Base-by-base conservation (phyloP, 2,329 filamentous ascomycete species). In the Arthrobotrys pseudoclavata region DNA sequence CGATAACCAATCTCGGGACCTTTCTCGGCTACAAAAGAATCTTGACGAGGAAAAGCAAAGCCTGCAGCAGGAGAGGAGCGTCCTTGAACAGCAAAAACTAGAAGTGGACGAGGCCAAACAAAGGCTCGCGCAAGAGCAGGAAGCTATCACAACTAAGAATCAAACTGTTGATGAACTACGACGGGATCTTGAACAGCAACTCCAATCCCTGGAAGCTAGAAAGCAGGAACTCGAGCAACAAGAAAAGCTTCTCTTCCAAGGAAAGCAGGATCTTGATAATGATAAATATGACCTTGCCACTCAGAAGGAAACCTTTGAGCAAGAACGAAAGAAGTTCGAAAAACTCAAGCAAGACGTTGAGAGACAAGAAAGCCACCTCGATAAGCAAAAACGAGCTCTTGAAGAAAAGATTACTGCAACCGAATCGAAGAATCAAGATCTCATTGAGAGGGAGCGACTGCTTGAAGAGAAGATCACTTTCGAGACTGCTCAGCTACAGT, bases 221-320 rank as follows among this genome's bases (percentile, higher is more conserved):
- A 72, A 50, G 18, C 61, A 53, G 45, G 62, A 74, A 10, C 62
- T 74, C 6, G 42, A 74, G 18, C 40, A 34, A 57, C 60, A 45
- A 22, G 69, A 66, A 22, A 52, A 66, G 7, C 10, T 22, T 20
- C 29, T 72, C 7, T 37, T 29, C 10, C n/a, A 53, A 10, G 69
- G 62, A 45, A 64, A 55, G 53, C 48, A 67, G 7, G 45, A 26
- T 10, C 40, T 74, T 20, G 42, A 34, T 2, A 53, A 60, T n/a
- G 47, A 66, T 12, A 66, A 61, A 22, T 12, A 45, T 34, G 29
- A 48, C 12, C 31, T 74, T 4, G 7, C 6, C 29, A 29, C 31
- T 7, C 55, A 70, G 9, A 63, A 55, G 22, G 68, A 55, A 34
- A 26, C 24, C 12, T n/a, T 70, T 34, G 45, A 61, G 4, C 52